Evolutionary conservation across 768 basidiomycete genomes (phyloP).

Genomic region (Lentinus brumalis): DNA sequence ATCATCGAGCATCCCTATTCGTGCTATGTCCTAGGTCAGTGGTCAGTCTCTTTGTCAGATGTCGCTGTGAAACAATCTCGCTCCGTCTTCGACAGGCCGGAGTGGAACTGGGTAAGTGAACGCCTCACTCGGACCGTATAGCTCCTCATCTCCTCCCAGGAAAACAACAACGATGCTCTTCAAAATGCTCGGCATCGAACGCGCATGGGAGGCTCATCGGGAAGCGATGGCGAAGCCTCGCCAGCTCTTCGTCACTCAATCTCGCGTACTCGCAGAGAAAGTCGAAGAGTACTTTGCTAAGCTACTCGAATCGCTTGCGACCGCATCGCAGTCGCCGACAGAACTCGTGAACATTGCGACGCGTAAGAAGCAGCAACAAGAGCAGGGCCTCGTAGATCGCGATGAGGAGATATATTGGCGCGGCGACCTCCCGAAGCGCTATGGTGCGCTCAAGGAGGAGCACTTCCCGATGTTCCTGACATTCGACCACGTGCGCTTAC

Average conservation of each 20-base stretch:
- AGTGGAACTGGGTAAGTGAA: conserved; percentile 69
- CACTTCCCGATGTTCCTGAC: conserved; percentile 76
- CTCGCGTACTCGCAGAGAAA: conserved; percentile 64
- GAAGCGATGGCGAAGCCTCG: conserved; percentile 45
- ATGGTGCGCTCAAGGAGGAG: conserved; percentile 54
- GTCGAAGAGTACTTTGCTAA: conserved; percentile 65
- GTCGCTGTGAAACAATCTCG: neutral
- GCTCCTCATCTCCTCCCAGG: conserved; percentile 33
- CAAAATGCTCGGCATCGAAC: conserved; percentile 72
- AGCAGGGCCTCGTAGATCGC: conserved; percentile 28
- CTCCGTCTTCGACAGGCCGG: conserved; percentile 37
- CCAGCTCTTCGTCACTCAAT: conserved; percentile 76
- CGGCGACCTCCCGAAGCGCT: conserved; percentile 45
- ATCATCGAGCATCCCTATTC: conserved; percentile 63
- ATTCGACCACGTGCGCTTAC: conserved; percentile 53
- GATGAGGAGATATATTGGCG: conserved; percentile 41
- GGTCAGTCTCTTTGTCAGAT: too few relatives aligned
- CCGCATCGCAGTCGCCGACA: too few relatives aligned
- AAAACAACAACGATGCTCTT: conserved; percentile 80
- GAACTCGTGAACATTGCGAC: too few relatives aligned
- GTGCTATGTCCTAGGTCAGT: conserved; percentile 56
- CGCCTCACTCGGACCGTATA: too few relatives aligned
- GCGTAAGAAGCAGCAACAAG: too few relatives aligned
- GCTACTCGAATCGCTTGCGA: conserved; percentile 36
- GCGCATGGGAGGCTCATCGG: conserved; percentile 44